Base-by-base conservation (phyloP, 2,329 filamentous ascomycete species). In the Passalora sequoiae region DNA sequence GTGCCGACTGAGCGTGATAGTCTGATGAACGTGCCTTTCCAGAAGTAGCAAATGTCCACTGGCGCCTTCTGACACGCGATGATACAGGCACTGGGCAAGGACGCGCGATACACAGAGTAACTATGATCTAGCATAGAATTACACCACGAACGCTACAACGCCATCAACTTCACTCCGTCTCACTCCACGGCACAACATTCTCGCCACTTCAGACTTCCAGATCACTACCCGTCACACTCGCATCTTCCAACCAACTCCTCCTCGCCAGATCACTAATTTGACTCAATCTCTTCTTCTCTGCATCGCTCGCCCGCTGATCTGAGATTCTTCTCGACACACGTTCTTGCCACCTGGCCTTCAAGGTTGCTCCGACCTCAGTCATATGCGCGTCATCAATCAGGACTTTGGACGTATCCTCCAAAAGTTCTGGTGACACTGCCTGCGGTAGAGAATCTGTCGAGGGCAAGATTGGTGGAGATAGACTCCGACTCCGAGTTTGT, bases 271-370 rank as follows among this genome's bases (percentile, higher is more conserved):
- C 1, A 24, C 19, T 36, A n/a, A 36, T n/a, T 12, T 22, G 16
- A 36, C 33, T 36, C 33, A 36, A 22, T 20, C 19, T 36, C 33
- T 36, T 36, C 17, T 40, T 40, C 17, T 32, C 28, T 13, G n/a
- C 17, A 13, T 40, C 38, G 16, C 38, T 32, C 12, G 32, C 28
- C 6, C 32, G 20, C 27, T 31, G 38, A 24, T 40, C 38, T 2
- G 17, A n/a, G 6, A 40, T 21, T n/a, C 38, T 30, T 20, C 20
- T 40, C 10, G 27, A 15, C 6, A 40, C 17, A 16, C 38, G 17
- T 16, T 40, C 17, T 13, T 40, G 38, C 38, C 38, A 40, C n/a
- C 38, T 9, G 12, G 38, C 33, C 19, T n/a, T n/a, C n/a, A n/a
- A n/a, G n/a, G n/a, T n/a, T n/a, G n/a, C n/a, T n/a, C n/a, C n/a